Base-by-base conservation (phyloP, 768 basidiomycete species). In the Panellus pusillus region DNA sequence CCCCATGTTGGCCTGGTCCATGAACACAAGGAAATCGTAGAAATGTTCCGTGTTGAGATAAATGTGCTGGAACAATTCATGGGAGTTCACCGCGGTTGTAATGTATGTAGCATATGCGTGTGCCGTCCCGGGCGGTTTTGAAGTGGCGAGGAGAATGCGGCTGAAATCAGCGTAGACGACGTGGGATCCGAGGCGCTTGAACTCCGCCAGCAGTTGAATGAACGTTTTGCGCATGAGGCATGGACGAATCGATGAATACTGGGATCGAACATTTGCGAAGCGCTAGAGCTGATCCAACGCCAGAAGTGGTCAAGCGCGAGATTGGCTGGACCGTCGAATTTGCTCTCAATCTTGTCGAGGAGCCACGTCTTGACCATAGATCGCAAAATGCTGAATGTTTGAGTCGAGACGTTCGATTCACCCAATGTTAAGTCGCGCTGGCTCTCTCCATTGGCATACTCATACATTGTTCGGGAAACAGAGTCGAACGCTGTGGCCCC, bases 201-300 rank as follows among this genome's bases (percentile, higher is more conserved):
- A 95, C 69, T 99, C 97, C 13, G 96, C 95, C 18, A 98, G 79
- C 58, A 99, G 78, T 70, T 98, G 97, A 52, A 97, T 90, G 73
- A 98, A 98, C 0, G 91, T 94, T 75, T 99, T 98, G 55, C 91
- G 85, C 97, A 99, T 99, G 43, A 98, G 80, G 13, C 91, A 61
- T 95, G 89, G 9, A 98, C 75, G 70, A 99, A 99, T 0, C 89
- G 85, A 65, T 98, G 93, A 6, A 99, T 78, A 54, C 91, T 87
- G 1, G 93, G 86, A 65, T 99, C 97, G 66, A 93, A 95, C 75
- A 98, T 83, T 53, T 86, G 80, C 15, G 94, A 90, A 6, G 85
- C 78, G 40, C 81, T 84, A 2, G 93, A 93, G 67, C 86, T 89
- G 60, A 97, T 81, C 97, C 97, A 99, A 39, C 97, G 79, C 93